Percentiles rank a stretch among this genome's conserved stretches.
Evolutionary conservation across 2,329 filamentous ascomycete species (phyloP).

Genomic region (Botrytis paeoniae): DNA sequence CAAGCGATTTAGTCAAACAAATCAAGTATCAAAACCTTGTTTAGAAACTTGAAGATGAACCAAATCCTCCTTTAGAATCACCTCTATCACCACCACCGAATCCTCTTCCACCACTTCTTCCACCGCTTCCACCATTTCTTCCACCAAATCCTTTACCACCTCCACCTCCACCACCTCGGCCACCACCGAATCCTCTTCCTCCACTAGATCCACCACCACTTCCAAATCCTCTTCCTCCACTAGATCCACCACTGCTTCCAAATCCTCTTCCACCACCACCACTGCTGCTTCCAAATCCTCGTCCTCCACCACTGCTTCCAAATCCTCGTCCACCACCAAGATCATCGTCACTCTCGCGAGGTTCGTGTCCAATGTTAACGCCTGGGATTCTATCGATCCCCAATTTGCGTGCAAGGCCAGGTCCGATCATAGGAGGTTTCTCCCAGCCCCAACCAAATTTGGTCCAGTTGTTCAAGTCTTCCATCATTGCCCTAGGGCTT

Average conservation of each 20-base stretch:
- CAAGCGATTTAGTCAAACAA: background rate
- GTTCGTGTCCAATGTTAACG: conserved; percentile 24
- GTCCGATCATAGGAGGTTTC: conserved; percentile 31
- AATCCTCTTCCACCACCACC: conserved; percentile 14
- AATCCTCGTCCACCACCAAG: conserved; percentile 16
- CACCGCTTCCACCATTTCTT: conserved; percentile 21
- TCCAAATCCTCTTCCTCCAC: conserved; percentile 19
- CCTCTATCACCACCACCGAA: conserved; percentile 18
- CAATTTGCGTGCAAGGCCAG: conserved; percentile 29
- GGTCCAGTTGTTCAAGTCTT: conserved; percentile 33
- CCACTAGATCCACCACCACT: conserved; percentile 4
- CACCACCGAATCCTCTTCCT: conserved; percentile 14
- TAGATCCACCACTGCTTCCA: conserved; percentile 17
- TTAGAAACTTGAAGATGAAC: conserved; percentile 5
- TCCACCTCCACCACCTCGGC: conserved; percentile 9
- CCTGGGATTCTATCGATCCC: conserved; percentile 28
- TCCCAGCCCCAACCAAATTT: conserved; percentile 38
- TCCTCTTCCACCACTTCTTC: conserved; percentile 17
- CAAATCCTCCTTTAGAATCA: conserved; percentile 7
- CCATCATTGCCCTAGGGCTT: background rate
- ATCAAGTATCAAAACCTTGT: background rate
- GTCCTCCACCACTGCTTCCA: background rate
- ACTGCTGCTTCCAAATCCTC: conserved; percentile 11
- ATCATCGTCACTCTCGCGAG: conserved; percentile 17
- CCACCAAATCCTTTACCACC: conserved; percentile 23